These are phyloP conservation scores for Selenicereus undatus DNA, from an alignment of 148 eudicot species.

Conservation along the genomic window DNA sequence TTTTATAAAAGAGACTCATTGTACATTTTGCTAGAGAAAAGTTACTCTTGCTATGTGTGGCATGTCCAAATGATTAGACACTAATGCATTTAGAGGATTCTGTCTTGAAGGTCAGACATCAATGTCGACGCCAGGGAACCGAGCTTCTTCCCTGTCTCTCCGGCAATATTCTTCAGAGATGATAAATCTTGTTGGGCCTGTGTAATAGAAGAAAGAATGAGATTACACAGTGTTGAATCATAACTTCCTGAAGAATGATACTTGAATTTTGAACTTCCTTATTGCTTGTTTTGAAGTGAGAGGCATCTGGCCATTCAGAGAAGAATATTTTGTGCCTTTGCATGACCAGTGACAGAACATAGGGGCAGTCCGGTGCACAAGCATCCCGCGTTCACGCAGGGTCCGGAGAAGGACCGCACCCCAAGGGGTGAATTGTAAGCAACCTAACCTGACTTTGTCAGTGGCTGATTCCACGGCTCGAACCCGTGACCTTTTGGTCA, in stretches of 20 bases:
- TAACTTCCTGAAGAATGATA: neutral
- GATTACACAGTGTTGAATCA: neutral
- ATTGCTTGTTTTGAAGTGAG: too few species aligned
- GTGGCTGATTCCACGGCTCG: too few species aligned
- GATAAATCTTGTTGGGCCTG: conserved; percentile 98
- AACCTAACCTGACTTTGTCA: too few species aligned
- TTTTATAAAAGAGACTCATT: conserved; percentile 25
- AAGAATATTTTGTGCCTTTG: too few species aligned
- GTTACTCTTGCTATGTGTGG: conserved; percentile 21
- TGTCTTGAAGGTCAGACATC: conserved; percentile 78
- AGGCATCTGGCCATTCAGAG: too few species aligned
- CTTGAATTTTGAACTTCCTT: too few species aligned
- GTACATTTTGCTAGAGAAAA: conserved; percentile 26
- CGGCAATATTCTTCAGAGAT: conserved; percentile 88
- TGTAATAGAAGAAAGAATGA: conserved; percentile 4
- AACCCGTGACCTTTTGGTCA: too few species aligned
- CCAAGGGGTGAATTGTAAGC: too few species aligned
- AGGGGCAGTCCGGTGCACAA: too few species aligned
- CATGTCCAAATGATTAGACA: conserved; percentile 19
- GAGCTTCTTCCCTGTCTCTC: conserved; percentile 95
- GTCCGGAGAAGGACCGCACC: too few species aligned
- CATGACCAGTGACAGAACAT: too few species aligned
- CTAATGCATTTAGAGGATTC: conserved; percentile 54
- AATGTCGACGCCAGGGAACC: conserved; percentile 65
- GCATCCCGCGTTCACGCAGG: too few species aligned